Evolutionary conservation across 1,284 basidiomycete species (phyloP), one percentile per base, ranked within the genome.

Genomic region (Neotropicomus parvogracilis): DNA sequence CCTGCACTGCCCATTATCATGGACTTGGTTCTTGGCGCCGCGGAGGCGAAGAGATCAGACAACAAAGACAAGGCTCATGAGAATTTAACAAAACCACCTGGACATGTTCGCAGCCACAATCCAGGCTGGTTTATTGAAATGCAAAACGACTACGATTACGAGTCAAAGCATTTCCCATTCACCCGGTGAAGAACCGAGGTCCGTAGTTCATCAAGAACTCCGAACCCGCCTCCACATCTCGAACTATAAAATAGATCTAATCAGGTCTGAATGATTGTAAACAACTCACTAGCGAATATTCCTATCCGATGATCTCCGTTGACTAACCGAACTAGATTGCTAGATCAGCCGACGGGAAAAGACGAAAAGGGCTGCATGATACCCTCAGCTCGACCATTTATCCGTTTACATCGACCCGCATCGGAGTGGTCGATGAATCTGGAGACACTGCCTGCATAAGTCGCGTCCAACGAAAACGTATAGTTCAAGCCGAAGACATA

Each of bases 271-370:
- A 14, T 9, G 24, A 32, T 16, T 17, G 21, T 6, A 31, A 49
- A 31, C 9, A 35, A 52, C 73, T 61, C 49, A 83, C 81, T 34
- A 4, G 83, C 75, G 49, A 67, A 78, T 16, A 85, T 72, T 3
- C 73, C 76, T 44, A 86, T 80, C 17, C 79, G 72, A 41, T 78
- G 74, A 41, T 83, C 78, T 2, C 79, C 79, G 53, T 81, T 79
- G 2, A 85, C 79, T 10, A 75, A 55, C 19, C 55, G 62, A n/a
- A 77, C 83, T 86, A 41, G 28, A 16, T 16, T 17, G 17, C 46
- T 10, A 39, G 28, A 33, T 53, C 35, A 58, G 43, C 42, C 42
- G 27, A 12, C 3, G 31, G 28, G 11, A 14, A 46, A 40, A 24
- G 8, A 24, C 24, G 8, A 24, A 46, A 32, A 9, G 16, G 20